A percentile compares a stretch with the other conserved stretches of the same genome.
phyloP scores from a whole-genome alignment of 129 eudicot genomes.

The Tanacetum coccineum region DNA sequence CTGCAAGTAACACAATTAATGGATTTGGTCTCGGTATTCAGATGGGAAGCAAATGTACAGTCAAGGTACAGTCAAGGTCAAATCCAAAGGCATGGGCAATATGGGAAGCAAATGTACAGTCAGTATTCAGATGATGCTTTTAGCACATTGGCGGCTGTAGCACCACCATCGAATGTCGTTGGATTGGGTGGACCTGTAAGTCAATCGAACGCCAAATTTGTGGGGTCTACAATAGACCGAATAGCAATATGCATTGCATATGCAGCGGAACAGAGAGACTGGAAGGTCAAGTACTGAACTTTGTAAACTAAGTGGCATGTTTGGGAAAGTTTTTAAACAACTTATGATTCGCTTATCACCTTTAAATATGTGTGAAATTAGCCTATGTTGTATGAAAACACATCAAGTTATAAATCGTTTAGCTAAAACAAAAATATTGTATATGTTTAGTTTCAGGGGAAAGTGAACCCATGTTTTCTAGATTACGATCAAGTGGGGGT shows the following conservation, averaged over 20 bases:
- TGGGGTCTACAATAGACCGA: conserved; percentile 35
- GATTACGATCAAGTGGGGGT: too few relatives aligned
- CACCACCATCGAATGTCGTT: conserved; percentile 30
- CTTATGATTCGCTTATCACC: too few relatives aligned
- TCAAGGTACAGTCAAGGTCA: conserved; percentile 41
- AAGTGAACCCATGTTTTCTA: too few relatives aligned
- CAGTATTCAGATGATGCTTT: conserved; percentile 36
- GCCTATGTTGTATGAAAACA: too few relatives aligned
- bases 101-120: conserved; percentile 38
- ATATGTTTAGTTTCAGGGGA: too few relatives aligned
- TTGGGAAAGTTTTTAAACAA: too few relatives aligned
- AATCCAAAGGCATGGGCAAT: conserved; percentile 45
- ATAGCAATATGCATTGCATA: conserved; percentile 32
- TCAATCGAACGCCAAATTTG: conserved; percentile 35
- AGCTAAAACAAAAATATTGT: too few relatives aligned
- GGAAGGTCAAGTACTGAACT: conserved; percentile 34
- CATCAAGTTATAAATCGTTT: too few relatives aligned
- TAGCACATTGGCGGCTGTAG: conserved; percentile 32
- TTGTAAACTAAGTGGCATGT: too few relatives aligned
- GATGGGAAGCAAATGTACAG: conserved; percentile 41
- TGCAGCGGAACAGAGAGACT: conserved; percentile 31
- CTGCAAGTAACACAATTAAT: too few relatives aligned
- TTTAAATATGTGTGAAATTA: too few relatives aligned
- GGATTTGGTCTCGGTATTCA: too few relatives aligned
- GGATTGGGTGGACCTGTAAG: conserved; percentile 28